These are phyloP conservation scores for Xylariaceae sp. DNA, from an alignment of 2,329 filamentous ascomycete species.

Conservation along the genomic window DNA sequence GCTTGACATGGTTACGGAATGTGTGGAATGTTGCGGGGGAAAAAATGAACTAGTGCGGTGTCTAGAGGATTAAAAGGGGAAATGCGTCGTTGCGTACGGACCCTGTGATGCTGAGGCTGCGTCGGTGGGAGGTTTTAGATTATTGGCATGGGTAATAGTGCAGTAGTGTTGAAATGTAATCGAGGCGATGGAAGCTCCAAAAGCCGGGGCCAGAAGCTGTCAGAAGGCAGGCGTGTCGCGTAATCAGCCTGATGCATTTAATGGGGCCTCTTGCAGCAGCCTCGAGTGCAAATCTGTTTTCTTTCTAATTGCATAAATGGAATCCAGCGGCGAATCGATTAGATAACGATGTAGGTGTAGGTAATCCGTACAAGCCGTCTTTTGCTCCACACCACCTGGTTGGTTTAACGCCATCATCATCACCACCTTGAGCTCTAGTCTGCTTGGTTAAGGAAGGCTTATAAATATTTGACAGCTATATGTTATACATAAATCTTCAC, in stretches of 20 bases:
- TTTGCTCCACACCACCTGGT: not conserved
- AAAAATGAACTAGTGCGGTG: not conserved
- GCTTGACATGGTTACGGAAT: conserved; percentile 36
- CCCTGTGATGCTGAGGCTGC: not conserved
- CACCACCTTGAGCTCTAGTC: not conserved
- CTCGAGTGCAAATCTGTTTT: not conserved
- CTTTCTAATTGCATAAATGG: not conserved
- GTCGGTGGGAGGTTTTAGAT: too few species aligned
- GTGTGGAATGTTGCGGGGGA: conserved; percentile 4
- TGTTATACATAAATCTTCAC: not conserved
- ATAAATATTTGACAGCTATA: not conserved
- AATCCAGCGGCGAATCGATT: not conserved
- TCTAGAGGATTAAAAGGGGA: not conserved
- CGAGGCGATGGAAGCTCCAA: conserved; percentile 20
- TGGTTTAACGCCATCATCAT: not conserved
- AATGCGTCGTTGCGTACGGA: not conserved
- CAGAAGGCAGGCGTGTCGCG: conserved; percentile 34
- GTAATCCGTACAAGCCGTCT: not conserved
- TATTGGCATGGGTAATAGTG: conserved; percentile 24
- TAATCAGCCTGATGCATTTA: conserved; percentile 37
- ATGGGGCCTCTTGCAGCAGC: conserved; percentile 10
- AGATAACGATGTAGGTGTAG: not conserved
- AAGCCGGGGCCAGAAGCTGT: conserved; percentile 18
- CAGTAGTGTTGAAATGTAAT: not conserved
- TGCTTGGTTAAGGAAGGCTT: too few species aligned